phyloP scores from a whole-genome alignment of 805 yeast species.

The Pichia gijzeniarum region DNA sequence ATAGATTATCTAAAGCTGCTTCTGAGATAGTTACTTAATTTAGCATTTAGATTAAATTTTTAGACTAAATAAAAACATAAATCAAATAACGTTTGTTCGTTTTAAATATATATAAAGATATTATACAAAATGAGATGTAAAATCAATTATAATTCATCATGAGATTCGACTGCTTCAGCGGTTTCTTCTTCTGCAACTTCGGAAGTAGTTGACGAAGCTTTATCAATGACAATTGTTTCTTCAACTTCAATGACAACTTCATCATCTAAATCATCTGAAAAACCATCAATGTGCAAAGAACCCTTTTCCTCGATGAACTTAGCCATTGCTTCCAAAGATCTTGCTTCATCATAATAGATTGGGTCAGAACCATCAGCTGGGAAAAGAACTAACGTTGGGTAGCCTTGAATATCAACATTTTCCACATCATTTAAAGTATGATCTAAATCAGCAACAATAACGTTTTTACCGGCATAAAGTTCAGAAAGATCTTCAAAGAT shows the following conservation, averaged over 20 bases:
- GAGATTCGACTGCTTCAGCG: slow-evolving; percentile 22
- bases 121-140: neutral
- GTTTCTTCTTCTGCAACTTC: slow-evolving; percentile 14
- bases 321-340: slow-evolving; percentile 67
- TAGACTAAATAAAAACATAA: too few species aligned
- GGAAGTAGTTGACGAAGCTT: too few species aligned
- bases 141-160: slow-evolving; percentile 16
- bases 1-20: slow-evolving; percentile 82
- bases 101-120: neutral
- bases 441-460: slow-evolving; percentile 79
- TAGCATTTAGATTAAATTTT: neutral
- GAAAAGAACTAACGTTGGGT: slow-evolving; percentile 86
- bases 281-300: slow-evolving; percentile 53
- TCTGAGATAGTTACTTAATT: slow-evolving; percentile 28
- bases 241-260: neutral
- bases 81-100: too few species aligned
- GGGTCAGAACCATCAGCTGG: slow-evolving; percentile 77
- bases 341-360: slow-evolving; percentile 57
- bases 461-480: slow-evolving; percentile 49
- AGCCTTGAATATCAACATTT: slow-evolving; percentile 73
- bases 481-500: slow-evolving; percentile 81
- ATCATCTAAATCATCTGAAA: slow-evolving; percentile 16
- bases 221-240: neutral
- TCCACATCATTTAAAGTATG: slow-evolving; percentile 82
- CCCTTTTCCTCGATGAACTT: slow-evolving; percentile 69